A percentile compares a stretch with the other conserved stretches of the same genome.
Evolutionary conservation across 805 yeast species (phyloP).

Genomic region (Pichia manshurica): DNA sequence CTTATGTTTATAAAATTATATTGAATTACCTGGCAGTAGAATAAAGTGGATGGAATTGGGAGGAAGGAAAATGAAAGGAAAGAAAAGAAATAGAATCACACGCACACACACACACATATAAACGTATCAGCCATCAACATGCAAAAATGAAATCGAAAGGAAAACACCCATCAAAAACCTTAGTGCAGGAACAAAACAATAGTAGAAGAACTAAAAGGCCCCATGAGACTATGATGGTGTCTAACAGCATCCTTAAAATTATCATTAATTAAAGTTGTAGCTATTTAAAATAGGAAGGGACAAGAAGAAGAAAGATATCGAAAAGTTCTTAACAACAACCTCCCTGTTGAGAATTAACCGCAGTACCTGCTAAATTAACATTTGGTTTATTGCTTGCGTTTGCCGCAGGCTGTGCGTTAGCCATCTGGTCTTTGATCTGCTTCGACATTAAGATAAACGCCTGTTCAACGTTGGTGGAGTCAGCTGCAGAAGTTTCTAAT

Average conservation of each 20-base stretch:
- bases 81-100: no score
- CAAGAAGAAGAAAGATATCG: not conserved
- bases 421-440: constrained; percentile 94
- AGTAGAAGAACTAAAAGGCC: no score
- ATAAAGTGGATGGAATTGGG: no score
- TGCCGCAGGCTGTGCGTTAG: constrained; percentile 47
- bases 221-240: no score
- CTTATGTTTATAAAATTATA: not conserved
- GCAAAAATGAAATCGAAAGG: not conserved
- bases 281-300: not conserved
- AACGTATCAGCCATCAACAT: not conserved
- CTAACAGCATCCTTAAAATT: no score
- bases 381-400: constrained; percentile 45
- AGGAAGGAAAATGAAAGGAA: no score
- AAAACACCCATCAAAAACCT: not conserved
- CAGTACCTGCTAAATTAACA: constrained; percentile 70
- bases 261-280: no score
- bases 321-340: constrained; percentile 41
- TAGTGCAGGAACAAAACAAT: not conserved
- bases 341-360: constrained; percentile 38
- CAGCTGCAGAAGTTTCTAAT: constrained; percentile 92
- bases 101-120: not conserved
- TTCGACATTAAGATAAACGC: constrained; percentile 98
- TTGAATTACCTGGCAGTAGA: not conserved
- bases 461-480: constrained; percentile 95